phyloP scores from a whole-genome alignment of 371 early-diverging fungal genomes.

The Apophysomyces ossiformis region DNA sequence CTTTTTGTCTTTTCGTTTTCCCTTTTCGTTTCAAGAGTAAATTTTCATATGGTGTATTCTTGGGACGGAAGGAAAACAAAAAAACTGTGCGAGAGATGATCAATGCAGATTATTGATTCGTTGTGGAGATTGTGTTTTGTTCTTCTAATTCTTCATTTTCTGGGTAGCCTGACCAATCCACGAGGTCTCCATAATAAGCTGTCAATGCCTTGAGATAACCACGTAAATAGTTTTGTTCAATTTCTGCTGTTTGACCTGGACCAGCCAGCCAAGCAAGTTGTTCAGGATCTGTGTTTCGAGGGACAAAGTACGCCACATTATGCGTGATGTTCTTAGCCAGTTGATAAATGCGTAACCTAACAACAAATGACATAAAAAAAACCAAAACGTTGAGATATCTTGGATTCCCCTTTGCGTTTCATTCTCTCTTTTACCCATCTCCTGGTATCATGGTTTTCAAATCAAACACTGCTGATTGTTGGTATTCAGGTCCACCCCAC shows the following conservation, averaged over 20 bases:
- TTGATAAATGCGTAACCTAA: slow-evolving; percentile 63
- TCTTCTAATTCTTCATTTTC: slow-evolving; percentile 11
- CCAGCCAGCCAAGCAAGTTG: slow-evolving; percentile 58
- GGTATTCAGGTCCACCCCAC: slow-evolving; percentile 84
- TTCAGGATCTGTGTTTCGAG: slow-evolving; percentile 76
- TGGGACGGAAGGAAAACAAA: too few relatives aligned
- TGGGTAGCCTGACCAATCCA: slow-evolving; percentile 20
- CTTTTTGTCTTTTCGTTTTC: too few relatives aligned
- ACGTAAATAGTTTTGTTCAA: slow-evolving; percentile 71
- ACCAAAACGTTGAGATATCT: too few relatives aligned
- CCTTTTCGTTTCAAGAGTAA: too few relatives aligned
- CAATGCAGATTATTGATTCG: not conserved
- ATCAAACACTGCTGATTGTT: slow-evolving; percentile 57
- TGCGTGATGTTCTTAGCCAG: slow-evolving; percentile 68
- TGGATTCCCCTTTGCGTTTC: too few relatives aligned
- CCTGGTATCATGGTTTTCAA: slow-evolving; percentile 75
- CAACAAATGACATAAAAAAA: not conserved
- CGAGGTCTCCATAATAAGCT: slow-evolving; percentile 75
- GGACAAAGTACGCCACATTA: slow-evolving; percentile 86
- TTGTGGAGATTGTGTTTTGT: not conserved
- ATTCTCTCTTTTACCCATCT: slow-evolving; percentile 61
- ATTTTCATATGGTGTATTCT: too few relatives aligned
- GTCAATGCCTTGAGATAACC: slow-evolving; percentile 68
- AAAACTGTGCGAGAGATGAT: not conserved
- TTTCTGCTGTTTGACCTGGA: slow-evolving; percentile 63